Conservation (phyloP, 2,329 filamentous ascomycete genomes). For the Periconia sp. region DNA sequence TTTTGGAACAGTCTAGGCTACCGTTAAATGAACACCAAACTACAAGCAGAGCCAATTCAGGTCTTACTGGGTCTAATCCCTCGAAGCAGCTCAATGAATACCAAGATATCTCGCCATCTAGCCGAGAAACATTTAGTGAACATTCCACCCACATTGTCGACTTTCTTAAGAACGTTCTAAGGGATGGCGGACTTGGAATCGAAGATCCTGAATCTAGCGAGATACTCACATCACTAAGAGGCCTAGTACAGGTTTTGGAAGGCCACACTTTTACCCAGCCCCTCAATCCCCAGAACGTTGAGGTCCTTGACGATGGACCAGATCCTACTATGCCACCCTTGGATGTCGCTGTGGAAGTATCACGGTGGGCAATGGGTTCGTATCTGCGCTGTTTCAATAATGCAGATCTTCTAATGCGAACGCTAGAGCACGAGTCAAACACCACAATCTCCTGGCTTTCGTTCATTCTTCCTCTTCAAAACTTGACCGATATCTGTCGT, state of each 20-base stretch:
- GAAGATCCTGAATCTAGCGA: constrained; percentile 6
- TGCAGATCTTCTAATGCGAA: not conserved
- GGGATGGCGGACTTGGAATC: constrained; percentile 6
- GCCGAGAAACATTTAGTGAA: constrained; percentile 28
- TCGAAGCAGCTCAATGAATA: not conserved
- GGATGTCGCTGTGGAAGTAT: constrained; percentile 29
- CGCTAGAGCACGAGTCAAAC: constrained; percentile 29
- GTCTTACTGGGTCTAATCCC: too few species aligned
- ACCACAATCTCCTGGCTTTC: constrained; percentile 39
- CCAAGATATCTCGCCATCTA: not conserved
- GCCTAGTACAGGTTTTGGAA: constrained; percentile 7
- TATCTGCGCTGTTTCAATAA: not conserved
- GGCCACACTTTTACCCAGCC: not conserved
- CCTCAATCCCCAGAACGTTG: too few species aligned
- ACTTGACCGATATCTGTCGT: constrained; percentile 42
- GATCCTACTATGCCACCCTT: constrained; percentile 32
- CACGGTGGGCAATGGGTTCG: constrained; percentile 45
- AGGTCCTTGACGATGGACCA: constrained; percentile 18
- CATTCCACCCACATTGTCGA: constrained; percentile 43
- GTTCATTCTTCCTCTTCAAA: constrained; percentile 39
- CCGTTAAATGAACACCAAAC: not conserved
- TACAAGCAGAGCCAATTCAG: not conserved
- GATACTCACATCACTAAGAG: constrained; percentile 8
- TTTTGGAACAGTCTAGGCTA: constrained; percentile 11
- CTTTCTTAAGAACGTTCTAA: constrained; percentile 38